Evolutionary conservation across 345 rosid genomes (phyloP).

Genomic region (Eutrema yunnanense): DNA sequence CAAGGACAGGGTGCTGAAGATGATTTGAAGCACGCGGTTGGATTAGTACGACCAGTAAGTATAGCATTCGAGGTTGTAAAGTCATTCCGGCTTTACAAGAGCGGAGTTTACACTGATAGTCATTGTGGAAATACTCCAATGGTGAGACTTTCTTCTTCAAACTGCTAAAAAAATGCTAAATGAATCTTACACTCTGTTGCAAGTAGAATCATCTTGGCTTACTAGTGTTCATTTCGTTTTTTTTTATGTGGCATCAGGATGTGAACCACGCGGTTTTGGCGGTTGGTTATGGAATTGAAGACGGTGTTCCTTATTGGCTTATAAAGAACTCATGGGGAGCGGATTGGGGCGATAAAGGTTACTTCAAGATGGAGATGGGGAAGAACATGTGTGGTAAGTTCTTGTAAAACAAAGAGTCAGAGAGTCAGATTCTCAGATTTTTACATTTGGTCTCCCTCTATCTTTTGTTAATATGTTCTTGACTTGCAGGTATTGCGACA

Average conservation of each 20-base stretch:
- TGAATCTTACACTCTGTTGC: not conserved
- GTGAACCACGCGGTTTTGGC: slow-evolving; percentile 98
- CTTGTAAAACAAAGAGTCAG: not conserved
- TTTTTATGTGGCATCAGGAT: slow-evolving; percentile 42
- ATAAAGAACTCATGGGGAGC: slow-evolving; percentile 93
- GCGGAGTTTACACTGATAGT: slow-evolving; percentile 70
- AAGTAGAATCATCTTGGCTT: not conserved
- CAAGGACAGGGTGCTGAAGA: slow-evolving; percentile 78
- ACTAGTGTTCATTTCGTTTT: not conserved
- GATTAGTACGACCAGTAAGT: slow-evolving; percentile 76
- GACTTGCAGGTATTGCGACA: slow-evolving; percentile 71
- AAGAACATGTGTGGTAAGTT: slow-evolving; percentile 96
- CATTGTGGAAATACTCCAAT: slow-evolving; percentile 63
- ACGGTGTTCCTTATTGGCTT: slow-evolving; percentile 80
- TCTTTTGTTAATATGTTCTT: not conserved
- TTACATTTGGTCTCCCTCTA: not conserved
- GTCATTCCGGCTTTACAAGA: slow-evolving; percentile 61
- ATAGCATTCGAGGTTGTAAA: slow-evolving; percentile 77
- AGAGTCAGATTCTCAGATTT: not conserved
- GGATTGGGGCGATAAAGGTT: slow-evolving; percentile 74
- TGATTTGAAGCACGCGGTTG: slow-evolving; percentile 94
- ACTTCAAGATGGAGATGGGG: slow-evolving; percentile 94
- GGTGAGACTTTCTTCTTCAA: slow-evolving; percentile 40
- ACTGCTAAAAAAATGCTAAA: not conserved
- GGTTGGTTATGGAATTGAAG: slow-evolving; percentile 87